Evolutionary conservation across 2,329 filamentous ascomycete species (phyloP).

Genomic region (Botrytis fabae): DNA sequence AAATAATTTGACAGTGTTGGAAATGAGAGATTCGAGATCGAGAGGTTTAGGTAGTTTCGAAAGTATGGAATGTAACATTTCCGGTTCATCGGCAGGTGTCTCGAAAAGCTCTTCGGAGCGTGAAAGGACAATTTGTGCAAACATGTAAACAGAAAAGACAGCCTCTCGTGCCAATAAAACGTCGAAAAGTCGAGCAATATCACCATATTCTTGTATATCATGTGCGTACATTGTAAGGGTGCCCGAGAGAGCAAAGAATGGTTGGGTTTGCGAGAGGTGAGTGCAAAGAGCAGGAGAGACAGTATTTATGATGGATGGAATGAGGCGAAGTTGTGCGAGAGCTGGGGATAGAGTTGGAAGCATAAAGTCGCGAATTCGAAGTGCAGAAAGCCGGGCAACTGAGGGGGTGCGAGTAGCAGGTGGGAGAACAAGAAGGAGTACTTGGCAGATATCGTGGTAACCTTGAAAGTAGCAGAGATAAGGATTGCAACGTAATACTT

Average conservation of each 20-base stretch:
- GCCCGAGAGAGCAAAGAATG: constrained; percentile 90
- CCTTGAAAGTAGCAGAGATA: constrained; percentile 96
- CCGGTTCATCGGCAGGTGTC: constrained; percentile 77
- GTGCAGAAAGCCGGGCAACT: constrained; percentile 78
- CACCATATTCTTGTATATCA: constrained; percentile 85
- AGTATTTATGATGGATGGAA: constrained; percentile 75
- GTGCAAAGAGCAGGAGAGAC: constrained; percentile 70
- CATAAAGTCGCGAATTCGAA: constrained; percentile 98
- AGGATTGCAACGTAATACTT: constrained; percentile 77
- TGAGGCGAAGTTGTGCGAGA: constrained; percentile 79
- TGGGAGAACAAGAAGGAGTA: constrained; percentile 83
- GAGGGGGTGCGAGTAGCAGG: constrained; percentile 58
- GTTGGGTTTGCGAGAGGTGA: constrained; percentile 77
- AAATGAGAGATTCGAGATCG: constrained; percentile 76
- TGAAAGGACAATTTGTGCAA: constrained; percentile 81
- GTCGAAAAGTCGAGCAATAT: constrained; percentile 90
- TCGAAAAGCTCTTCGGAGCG: constrained; percentile 83
- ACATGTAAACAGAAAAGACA: constrained; percentile 88
- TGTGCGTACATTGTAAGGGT: constrained; percentile 96
- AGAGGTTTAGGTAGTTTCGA: constrained; percentile 82
- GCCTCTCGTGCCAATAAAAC: constrained; percentile 84
- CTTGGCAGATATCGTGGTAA: constrained; percentile 97
- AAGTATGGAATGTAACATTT: constrained; percentile 87
- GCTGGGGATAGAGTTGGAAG: constrained; percentile 81
- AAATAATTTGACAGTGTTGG: constrained; percentile 64